Conservation (phyloP, 1,284 basidiomycete species). For the Cystodermella granulosa region DNA sequence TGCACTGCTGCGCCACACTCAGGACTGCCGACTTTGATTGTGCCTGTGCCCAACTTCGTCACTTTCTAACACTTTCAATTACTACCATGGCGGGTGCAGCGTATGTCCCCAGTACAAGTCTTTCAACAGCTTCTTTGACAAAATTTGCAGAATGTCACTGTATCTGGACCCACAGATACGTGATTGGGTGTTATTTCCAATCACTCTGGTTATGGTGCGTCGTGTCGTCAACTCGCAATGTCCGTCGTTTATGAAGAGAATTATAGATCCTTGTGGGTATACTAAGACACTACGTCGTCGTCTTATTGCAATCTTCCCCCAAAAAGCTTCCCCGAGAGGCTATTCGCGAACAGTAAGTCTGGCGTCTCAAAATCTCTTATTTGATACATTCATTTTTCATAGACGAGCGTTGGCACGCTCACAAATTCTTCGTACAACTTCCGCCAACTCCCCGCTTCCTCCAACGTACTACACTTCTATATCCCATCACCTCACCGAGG, state of each 20-base stretch:
- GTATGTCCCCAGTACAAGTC: constrained; percentile 30
- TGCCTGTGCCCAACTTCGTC: not conserved
- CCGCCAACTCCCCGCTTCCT: constrained; percentile 76
- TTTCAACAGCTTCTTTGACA: not conserved
- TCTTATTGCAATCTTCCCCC: constrained; percentile 79
- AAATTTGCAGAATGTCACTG: constrained; percentile 56
- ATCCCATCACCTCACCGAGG: constrained; percentile 65
- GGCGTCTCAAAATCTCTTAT: constrained; percentile 3
- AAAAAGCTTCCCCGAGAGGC: constrained; percentile 75
- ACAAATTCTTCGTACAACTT: constrained; percentile 75
- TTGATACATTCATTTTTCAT: constrained; percentile 7
- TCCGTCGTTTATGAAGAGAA: constrained; percentile 5
- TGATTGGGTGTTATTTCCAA: constrained; percentile 93
- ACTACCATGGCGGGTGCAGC: constrained; percentile 41
- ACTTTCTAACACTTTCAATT: not conserved
- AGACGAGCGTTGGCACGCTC: constrained; percentile 83
- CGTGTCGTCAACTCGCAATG: constrained; percentile 4
- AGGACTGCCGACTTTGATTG: not conserved
- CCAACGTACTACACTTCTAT: constrained; percentile 71
- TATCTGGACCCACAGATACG: constrained; percentile 92
- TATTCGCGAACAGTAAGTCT: constrained; percentile 88
- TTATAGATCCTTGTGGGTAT: constrained; percentile 87
- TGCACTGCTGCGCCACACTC: too few relatives aligned
- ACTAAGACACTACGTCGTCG: constrained; percentile 87
- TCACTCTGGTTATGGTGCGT: constrained; percentile 93